Evolutionary conservation across 441 rosid genomes (phyloP), one percentile per base, ranked within the genome.

Genomic region (Arabidopsis lyrata): DNA sequence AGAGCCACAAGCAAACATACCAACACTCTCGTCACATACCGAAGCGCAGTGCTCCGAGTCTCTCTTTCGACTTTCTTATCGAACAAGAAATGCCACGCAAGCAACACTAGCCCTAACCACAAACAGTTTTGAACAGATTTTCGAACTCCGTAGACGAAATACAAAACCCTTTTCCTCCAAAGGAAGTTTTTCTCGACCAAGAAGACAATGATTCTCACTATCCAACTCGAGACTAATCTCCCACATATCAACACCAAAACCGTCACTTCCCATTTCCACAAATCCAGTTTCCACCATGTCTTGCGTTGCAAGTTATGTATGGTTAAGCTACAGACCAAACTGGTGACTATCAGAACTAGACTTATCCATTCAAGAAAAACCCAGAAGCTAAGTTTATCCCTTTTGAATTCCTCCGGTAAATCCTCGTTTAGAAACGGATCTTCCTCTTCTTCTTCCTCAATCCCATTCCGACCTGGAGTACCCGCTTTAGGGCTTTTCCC

Each of bases 211-310:
- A 86, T 76, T 63, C 80, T 78, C 50, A 88, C 83, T 50, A 85
- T 80, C 88, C 92, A 86, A 5, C 90, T 85, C 10, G 90, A 86
- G 48, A 88, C 86, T 38, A 88, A 64, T 42, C 92, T 83, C 50
- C 92, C 92, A 56, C 92, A 88, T 29, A 88, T 86, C 83, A 86
- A 68, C 29, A 85, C 85, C 83, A 85, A 79, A 44, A 82, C 76
- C 75, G 85, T 48, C 14, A 85, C 82, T 63, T 79, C 88, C 91
- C 91, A 87, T 56, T 87, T 87, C 91, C 88, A 85, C 12, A 87
- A 67, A 16, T 76, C 73, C 0, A 87, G 81, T 22, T 78, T 74
- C 86, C 87, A 87, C 76, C 85, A 63, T 67, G 61, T 47, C 83
- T 76, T 82, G 42, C 58, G 32, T 61, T 69, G 73, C 59, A 77